Percentiles rank a stretch among this genome's conserved stretches.
phyloP scores from a whole-genome alignment of 2,329 filamentous ascomycete species.

The Fusarium sp. region DNA sequence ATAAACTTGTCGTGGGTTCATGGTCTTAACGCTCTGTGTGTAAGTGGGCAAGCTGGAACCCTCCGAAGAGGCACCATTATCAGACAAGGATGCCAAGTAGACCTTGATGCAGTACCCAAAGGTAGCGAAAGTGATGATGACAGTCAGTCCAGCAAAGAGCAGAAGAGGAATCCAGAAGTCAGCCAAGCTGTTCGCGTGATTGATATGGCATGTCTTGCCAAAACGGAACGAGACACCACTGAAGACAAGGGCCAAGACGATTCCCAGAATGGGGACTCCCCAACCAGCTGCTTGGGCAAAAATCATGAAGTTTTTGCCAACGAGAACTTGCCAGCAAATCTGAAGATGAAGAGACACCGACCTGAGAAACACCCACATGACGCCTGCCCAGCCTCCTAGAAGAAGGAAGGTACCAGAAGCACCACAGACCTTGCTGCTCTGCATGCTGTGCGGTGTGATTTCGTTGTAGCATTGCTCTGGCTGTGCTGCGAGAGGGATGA shows the following conservation, averaged over 20 bases:
- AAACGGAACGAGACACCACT: constrained; percentile 97
- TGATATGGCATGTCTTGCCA: constrained; percentile 92
- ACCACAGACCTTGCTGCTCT: constrained; percentile 82
- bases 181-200: constrained; percentile 83
- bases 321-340: constrained; percentile 95
- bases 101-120: constrained; percentile 95
- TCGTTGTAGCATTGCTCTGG: constrained; percentile 86
- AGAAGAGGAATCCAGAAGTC: constrained; percentile 93
- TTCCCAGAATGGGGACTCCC: constrained; percentile 81
- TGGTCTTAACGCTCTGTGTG: constrained; percentile 77
- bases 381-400: constrained; percentile 83
- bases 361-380: constrained; percentile 92
- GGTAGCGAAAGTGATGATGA: constrained; percentile 85
- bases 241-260: constrained; percentile 80
- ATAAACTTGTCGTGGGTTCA: constrained; percentile 88
- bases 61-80: constrained; percentile 76
- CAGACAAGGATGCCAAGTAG: constrained; percentile 85
- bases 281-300: constrained; percentile 83
- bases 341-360: constrained; percentile 94
- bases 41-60: constrained; percentile 77
- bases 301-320: constrained; percentile 91
- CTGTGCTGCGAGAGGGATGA: constrained; percentile 82
- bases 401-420: constrained; percentile 89
- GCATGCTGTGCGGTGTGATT: constrained; percentile 96
- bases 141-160: constrained; percentile 78